Percentiles rank a stretch among this genome's conserved stretches.
Conservation (phyloP, 2,329 filamentous ascomycete species). For the Thielaviopsis punctulata region DNA sequence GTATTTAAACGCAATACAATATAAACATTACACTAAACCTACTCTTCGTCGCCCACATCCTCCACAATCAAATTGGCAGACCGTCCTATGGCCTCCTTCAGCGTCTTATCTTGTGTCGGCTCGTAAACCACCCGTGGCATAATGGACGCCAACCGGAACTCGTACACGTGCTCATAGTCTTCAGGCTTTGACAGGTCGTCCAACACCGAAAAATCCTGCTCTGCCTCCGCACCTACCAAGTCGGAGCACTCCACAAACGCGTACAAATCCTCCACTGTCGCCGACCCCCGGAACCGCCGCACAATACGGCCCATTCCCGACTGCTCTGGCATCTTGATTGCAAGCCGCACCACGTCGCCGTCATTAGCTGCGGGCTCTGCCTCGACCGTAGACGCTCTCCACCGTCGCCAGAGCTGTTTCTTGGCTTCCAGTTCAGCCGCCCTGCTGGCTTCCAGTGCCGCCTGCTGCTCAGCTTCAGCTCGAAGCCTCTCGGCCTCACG, state of each 20-base stretch:
- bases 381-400: constrained; percentile 53
- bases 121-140: constrained; percentile 73
- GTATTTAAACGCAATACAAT: neutral
- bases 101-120: constrained; percentile 44
- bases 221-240: constrained; percentile 25
- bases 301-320: constrained; percentile 56
- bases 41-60: constrained; percentile 26
- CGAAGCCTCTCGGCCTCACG: constrained; percentile 50
- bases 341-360: constrained; percentile 56
- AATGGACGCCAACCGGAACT: constrained; percentile 70
- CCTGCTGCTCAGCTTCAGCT: constrained; percentile 42
- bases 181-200: constrained; percentile 30
- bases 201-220: constrained; percentile 19
- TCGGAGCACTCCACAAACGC: constrained; percentile 91
- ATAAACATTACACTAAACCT: constrained; percentile 7
- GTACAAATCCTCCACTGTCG: constrained; percentile 74
- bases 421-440: constrained; percentile 31
- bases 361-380: constrained; percentile 46
- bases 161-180: constrained; percentile 63
- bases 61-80: constrained; percentile 87
- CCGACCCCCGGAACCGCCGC: constrained; percentile 52
- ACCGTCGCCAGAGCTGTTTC: constrained; percentile 55
- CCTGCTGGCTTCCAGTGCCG: constrained; percentile 42
- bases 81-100: constrained; percentile 58
- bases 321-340: constrained; percentile 43